These are phyloP conservation scores for Rhodomyrtus tomentosa DNA, from an alignment of 345 rosid genomes.

Conservation along the genomic window DNA sequence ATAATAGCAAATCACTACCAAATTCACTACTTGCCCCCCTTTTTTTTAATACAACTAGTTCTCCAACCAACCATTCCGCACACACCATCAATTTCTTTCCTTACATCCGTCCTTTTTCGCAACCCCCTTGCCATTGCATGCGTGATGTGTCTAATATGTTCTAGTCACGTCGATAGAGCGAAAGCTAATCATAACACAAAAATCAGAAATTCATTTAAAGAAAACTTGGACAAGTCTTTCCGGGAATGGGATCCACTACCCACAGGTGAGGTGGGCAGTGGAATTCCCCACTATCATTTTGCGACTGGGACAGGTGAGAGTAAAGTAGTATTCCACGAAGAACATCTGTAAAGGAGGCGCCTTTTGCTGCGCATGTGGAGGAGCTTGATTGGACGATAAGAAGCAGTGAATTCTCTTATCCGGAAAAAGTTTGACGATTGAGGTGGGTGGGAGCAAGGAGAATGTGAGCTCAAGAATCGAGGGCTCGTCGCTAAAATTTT, in stretches of 20 bases:
- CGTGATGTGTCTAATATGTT: neutral
- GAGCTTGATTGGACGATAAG: neutral
- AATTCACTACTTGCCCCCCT: no score
- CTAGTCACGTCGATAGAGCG: neutral
- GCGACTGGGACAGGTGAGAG: neutral
- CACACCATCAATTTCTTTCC: neutral
- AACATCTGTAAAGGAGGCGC: neutral
- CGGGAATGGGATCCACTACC: no score
- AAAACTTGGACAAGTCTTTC: neutral
- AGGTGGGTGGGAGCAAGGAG: neutral
- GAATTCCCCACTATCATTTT: no score
- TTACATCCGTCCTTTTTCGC: neutral
- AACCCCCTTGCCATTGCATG: neutral
- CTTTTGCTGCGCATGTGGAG: neutral
- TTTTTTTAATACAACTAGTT: no score
- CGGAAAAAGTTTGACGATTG: neutral
- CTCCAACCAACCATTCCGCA: neutral
- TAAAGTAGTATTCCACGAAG: neutral
- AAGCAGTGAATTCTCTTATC: neutral
- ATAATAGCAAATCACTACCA: neutral
- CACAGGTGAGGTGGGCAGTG: no score
- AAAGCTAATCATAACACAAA: no score
- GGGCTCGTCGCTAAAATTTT: neutral
- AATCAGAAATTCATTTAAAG: neutral
- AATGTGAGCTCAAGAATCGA: neutral